phyloP scores from a whole-genome alignment of 2,329 filamentous ascomycete genomes.

The Exophiala sp. region DNA sequence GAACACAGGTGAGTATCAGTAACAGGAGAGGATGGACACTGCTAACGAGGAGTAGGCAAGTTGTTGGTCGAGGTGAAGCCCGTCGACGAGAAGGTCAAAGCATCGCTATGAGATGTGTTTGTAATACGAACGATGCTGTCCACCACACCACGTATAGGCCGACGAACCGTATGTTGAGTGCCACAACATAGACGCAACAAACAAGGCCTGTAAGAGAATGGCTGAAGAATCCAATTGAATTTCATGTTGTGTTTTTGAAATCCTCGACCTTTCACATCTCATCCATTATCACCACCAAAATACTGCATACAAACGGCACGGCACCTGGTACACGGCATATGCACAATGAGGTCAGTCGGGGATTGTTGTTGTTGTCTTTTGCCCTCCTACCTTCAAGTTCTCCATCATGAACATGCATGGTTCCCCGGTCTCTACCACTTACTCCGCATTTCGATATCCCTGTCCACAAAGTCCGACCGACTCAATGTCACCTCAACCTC shows the following conservation, averaged over 20 bases:
- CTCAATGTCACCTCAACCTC: too few species aligned
- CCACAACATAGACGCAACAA: too few species aligned
- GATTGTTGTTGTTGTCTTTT: background rate
- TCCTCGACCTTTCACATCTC: too few species aligned
- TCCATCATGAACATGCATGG: background rate
- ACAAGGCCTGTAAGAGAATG: too few species aligned
- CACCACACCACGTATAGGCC: too few species aligned
- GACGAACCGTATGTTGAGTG: too few species aligned
- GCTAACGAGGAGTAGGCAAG: constrained; percentile 17
- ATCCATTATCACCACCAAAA: too few species aligned
- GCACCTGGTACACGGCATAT: background rate
- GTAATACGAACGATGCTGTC: background rate
- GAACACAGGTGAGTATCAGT: constrained; percentile 57
- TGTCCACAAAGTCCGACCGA: too few species aligned
- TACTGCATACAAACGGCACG: too few species aligned
- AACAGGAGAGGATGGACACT: background rate
- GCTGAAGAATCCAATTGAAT: too few species aligned
- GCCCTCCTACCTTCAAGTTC: background rate
- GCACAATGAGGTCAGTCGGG: constrained; percentile 6
- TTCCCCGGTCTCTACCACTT: background rate
- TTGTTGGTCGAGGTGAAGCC: constrained; percentile 46
- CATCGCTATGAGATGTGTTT: constrained; percentile 13
- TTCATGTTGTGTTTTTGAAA: too few species aligned
- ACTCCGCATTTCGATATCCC: background rate
- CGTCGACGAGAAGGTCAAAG: constrained; percentile 28